Evolutionary conservation across 2,329 filamentous ascomycete genomes (phyloP).

Genomic region (Diaporthe amygdali): DNA sequence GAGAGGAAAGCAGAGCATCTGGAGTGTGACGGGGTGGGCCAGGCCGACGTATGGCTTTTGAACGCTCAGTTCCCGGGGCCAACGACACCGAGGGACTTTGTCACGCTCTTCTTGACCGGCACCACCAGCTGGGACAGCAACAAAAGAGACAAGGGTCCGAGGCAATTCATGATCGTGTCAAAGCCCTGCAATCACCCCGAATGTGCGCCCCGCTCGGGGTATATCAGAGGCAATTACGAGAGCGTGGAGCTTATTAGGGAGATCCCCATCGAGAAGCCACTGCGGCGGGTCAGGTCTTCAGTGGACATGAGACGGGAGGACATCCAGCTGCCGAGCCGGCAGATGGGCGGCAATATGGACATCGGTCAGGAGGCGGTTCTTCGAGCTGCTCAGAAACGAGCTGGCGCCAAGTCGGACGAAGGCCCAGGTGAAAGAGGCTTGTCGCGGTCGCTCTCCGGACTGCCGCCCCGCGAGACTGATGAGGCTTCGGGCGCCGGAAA

Average conservation of each 20-base stretch:
- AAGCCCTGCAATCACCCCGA: constrained; percentile 82
- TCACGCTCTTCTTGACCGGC: constrained; percentile 73
- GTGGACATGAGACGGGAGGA: constrained; percentile 45
- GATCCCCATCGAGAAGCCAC: constrained; percentile 62
- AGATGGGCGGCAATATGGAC: constrained; percentile 26
- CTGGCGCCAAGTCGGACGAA: constrained; percentile 15
- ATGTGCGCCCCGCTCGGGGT: constrained; percentile 71
- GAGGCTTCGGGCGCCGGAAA: constrained; percentile 14
- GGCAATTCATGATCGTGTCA: constrained; percentile 86
- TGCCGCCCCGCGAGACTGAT: constrained; percentile 11
- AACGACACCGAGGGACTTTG: constrained; percentile 86
- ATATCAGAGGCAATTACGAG: constrained; percentile 86
- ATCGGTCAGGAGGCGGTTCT: constrained; percentile 48
- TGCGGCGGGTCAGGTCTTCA: constrained; percentile 49
- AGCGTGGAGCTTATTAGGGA: constrained; percentile 91
- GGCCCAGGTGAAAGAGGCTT: not conserved
- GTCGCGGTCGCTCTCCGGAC: constrained; percentile 10
- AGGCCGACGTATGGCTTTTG: constrained; percentile 79
- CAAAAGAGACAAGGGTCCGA: constrained; percentile 52
- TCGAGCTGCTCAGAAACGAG: constrained; percentile 43
- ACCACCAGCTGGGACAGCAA: constrained; percentile 28
- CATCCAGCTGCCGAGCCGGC: constrained; percentile 31
- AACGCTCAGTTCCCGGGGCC: constrained; percentile 91
- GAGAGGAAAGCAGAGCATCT: constrained; percentile 74
- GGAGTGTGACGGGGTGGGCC: constrained; percentile 61